phyloP scores from a whole-genome alignment of 768 basidiomycete species.

The Chiua virens region DNA sequence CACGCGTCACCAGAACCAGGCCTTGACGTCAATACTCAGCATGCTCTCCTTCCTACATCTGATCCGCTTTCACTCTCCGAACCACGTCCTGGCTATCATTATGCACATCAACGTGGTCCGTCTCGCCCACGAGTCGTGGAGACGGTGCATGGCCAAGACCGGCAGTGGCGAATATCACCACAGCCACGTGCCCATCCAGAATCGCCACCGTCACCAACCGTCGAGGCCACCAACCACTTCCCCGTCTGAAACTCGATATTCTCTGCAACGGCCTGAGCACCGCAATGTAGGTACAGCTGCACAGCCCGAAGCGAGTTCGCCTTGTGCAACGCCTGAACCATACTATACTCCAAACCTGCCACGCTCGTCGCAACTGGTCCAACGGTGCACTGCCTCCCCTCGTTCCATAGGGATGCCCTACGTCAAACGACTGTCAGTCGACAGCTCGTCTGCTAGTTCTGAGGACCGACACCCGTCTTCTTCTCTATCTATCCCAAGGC shows the following conservation, averaged over 20 bases:
- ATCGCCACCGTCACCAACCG: constrained; percentile 8
- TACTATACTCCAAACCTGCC: constrained; percentile 14
- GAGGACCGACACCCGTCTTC: constrained; percentile 14
- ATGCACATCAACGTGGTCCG: constrained; percentile 22
- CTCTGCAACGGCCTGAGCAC: constrained; percentile 17
- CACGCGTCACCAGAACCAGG: constrained; percentile 25
- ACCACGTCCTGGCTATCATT: constrained; percentile 29
- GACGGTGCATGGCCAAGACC: constrained; percentile 19
- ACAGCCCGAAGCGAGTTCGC: constrained; percentile 21
- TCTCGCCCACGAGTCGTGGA: constrained; percentile 31
- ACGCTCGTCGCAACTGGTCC: constrained; percentile 21
- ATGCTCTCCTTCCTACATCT: constrained; percentile 19
- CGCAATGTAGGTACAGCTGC: constrained; percentile 13
- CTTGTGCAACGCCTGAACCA: constrained; percentile 13
- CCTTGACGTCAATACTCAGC: constrained; percentile 33
- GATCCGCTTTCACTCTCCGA: constrained; percentile 34
- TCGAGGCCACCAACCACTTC: constrained; percentile 21
- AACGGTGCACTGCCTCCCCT: constrained; percentile 19
- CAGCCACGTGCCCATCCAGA: constrained; percentile 22
- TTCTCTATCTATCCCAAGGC: constrained; percentile 17
- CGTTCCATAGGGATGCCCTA: constrained; percentile 20
- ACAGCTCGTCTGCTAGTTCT: constrained; percentile 2
- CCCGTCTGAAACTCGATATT: constrained; percentile 19
- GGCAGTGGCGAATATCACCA: constrained; percentile 28
- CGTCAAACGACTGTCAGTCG: constrained; percentile 13